These are phyloP conservation scores for Penstemon eatonii DNA, from an alignment of 257 asterid genomes.

Conservation along the genomic window DNA sequence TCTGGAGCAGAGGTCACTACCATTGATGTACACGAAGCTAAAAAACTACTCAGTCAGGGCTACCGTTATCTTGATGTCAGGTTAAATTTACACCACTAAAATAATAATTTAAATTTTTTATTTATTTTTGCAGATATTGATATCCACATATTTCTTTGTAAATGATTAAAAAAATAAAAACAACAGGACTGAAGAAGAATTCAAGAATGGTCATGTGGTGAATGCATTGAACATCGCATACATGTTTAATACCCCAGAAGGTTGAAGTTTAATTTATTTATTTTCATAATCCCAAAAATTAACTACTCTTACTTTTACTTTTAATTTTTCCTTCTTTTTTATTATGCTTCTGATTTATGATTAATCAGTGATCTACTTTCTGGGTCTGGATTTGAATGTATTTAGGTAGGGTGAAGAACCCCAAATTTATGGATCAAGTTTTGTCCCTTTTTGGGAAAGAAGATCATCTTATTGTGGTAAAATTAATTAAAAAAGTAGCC, in stretches of 20 bases:
- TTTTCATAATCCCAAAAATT: background rate
- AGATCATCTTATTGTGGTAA: slow-evolving; percentile 73
- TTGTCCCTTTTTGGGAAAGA: slow-evolving; percentile 48
- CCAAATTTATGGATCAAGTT: slow-evolving; percentile 65
- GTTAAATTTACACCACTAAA: slow-evolving; percentile 26
- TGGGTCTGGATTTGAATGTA: background rate
- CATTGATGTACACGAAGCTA: slow-evolving; percentile 66
- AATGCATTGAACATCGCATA: slow-evolving; percentile 70
- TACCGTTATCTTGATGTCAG: slow-evolving; percentile 80
- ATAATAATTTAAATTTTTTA: too few species aligned
- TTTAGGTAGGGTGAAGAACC: slow-evolving; percentile 79
- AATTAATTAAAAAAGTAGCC: background rate
- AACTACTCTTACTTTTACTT: background rate
- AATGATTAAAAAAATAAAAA: background rate
- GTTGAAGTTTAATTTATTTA: slow-evolving; percentile 20
- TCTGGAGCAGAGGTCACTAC: slow-evolving; percentile 45
- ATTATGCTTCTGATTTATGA: background rate
- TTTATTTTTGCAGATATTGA: too few species aligned
- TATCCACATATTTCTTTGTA: background rate
- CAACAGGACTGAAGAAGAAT: slow-evolving; percentile 84
- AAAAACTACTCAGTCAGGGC: slow-evolving; percentile 47
- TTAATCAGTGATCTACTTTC: background rate
- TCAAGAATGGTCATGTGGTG: slow-evolving; percentile 66
- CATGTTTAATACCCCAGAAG: slow-evolving; percentile 71
- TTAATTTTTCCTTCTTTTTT: background rate